These are phyloP conservation scores for Pseudonitzschia delicatissima DNA, from an alignment of 108 stramenopile species.

Conservation along the genomic window DNA sequence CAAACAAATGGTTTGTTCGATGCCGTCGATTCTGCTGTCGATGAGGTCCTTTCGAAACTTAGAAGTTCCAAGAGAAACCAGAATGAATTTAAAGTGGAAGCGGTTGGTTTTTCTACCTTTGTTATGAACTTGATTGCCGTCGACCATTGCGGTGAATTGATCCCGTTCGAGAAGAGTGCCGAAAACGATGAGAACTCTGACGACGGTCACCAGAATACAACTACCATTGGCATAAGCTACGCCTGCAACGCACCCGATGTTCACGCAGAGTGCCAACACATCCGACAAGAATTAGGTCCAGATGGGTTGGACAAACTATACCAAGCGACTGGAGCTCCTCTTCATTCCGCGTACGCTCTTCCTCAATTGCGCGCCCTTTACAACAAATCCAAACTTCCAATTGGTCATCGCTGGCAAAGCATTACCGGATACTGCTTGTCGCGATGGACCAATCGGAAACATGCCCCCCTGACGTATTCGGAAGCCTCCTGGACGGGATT, in stretches of 20 bases:
- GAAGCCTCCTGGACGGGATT: slow-evolving; percentile 89
- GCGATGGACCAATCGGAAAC: slow-evolving; percentile 53
- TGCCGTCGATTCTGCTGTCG: slow-evolving; percentile 55
- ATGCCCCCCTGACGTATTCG: slow-evolving; percentile 71
- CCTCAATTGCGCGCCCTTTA: slow-evolving; percentile 69
- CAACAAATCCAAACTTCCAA: slow-evolving; percentile 2
- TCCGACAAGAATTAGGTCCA: slow-evolving; percentile 16
- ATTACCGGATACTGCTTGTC: slow-evolving; percentile 60
- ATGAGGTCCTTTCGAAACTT: slow-evolving; percentile 39
- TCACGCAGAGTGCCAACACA: slow-evolving; percentile 42
- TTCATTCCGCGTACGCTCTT: slow-evolving; percentile 76
- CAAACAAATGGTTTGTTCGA: slow-evolving; percentile 38
- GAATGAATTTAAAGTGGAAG: slow-evolving; percentile 42
- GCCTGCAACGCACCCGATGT: slow-evolving; percentile 69
- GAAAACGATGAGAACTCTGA: not conserved
- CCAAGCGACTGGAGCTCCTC: slow-evolving; percentile 67
- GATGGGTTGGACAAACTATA: slow-evolving; percentile 39
- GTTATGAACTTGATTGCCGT: slow-evolving; percentile 82
- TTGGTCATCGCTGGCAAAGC: slow-evolving; percentile 56
- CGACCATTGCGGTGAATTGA: slow-evolving; percentile 34
- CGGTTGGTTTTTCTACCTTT: slow-evolving; percentile 76
- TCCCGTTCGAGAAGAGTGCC: slow-evolving; percentile 29
- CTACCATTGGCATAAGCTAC: slow-evolving; percentile 50
- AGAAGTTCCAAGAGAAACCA: not conserved
- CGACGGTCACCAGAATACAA: not conserved